phyloP scores from a whole-genome alignment of 2,329 filamentous ascomycete species.

The Sporothrix phasma region DNA sequence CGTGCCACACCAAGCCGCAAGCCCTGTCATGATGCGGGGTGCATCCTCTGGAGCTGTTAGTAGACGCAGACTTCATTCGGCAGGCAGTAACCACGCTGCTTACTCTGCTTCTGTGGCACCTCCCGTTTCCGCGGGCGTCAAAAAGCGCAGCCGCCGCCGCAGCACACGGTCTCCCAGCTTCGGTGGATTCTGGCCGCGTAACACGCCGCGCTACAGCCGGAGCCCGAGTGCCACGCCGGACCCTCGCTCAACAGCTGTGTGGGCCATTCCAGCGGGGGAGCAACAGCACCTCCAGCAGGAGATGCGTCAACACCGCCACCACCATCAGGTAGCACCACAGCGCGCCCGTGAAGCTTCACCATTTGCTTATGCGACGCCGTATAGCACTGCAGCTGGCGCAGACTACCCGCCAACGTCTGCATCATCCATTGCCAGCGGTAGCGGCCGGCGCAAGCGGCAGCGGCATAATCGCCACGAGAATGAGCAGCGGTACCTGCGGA shows the following conservation, averaged over 20 bases:
- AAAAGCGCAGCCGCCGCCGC: constrained; percentile 27
- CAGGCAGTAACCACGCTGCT: constrained; percentile 22
- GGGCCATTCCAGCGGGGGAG: background rate
- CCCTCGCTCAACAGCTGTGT: constrained; percentile 30
- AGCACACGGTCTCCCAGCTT: constrained; percentile 47
- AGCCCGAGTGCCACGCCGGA: constrained; percentile 24
- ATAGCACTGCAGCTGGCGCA: constrained; percentile 48
- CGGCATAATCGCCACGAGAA: background rate
- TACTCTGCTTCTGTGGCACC: constrained; percentile 16
- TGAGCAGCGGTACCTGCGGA: background rate
- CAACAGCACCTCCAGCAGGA: constrained; percentile 28
- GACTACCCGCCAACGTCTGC: constrained; percentile 26
- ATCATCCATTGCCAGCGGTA: background rate
- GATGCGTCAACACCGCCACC: background rate
- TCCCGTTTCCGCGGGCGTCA: constrained; percentile 5
- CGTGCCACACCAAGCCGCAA: constrained; percentile 22
- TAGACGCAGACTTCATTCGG: constrained; percentile 38
- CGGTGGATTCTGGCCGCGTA: constrained; percentile 30
- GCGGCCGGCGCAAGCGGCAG: background rate
- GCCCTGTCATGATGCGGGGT: constrained; percentile 13
- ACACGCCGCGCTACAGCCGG: constrained; percentile 47
- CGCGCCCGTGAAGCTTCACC: constrained; percentile 41
- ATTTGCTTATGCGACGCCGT: constrained; percentile 65
- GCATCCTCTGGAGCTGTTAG: background rate
- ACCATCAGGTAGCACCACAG: constrained; percentile 22